These are phyloP conservation scores for Agaricus bisporus DNA, from an alignment of 768 basidiomycete genomes.

Conservation along the genomic window DNA sequence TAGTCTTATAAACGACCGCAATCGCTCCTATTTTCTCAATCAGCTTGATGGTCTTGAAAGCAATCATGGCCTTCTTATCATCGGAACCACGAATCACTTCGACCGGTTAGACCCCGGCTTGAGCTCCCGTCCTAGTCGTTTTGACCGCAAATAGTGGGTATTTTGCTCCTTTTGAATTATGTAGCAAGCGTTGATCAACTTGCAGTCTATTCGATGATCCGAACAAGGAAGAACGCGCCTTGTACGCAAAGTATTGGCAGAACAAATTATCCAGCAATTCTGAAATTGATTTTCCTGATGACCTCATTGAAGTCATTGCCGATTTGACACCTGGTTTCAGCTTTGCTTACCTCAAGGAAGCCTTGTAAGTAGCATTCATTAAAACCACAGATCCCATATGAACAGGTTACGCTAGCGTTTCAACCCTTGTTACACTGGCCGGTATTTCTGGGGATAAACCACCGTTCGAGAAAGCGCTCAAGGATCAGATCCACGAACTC, in stretches of 20 bases:
- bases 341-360: conserved; percentile 88
- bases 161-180: background rate
- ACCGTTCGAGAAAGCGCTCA: conserved; percentile 45
- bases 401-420: conserved; percentile 42
- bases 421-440: conserved; percentile 63
- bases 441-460: conserved; percentile 43
- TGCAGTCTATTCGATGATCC: conserved; percentile 72
- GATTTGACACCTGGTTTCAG: conserved; percentile 61
- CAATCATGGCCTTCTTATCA: conserved; percentile 75
- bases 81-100: conserved; percentile 81
- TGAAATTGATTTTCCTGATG: conserved; percentile 60
- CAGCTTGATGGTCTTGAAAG: conserved; percentile 76
- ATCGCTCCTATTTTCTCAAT: conserved; percentile 86
- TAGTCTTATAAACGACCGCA: conserved; percentile 69
- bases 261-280: conserved; percentile 61
- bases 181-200: background rate
- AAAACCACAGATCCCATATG: background rate
- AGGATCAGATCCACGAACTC: conserved; percentile 54
- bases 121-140: conserved; percentile 73
- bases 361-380: conserved; percentile 52
- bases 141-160: conserved; percentile 81
- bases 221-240: conserved; percentile 49
- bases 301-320: conserved; percentile 55
- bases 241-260: conserved; percentile 80
- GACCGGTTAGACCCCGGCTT: conserved; percentile 74